These are phyloP conservation scores for Xerocomus spinulosus DNA, from an alignment of 768 basidiomycete species.

Conservation along the genomic window DNA sequence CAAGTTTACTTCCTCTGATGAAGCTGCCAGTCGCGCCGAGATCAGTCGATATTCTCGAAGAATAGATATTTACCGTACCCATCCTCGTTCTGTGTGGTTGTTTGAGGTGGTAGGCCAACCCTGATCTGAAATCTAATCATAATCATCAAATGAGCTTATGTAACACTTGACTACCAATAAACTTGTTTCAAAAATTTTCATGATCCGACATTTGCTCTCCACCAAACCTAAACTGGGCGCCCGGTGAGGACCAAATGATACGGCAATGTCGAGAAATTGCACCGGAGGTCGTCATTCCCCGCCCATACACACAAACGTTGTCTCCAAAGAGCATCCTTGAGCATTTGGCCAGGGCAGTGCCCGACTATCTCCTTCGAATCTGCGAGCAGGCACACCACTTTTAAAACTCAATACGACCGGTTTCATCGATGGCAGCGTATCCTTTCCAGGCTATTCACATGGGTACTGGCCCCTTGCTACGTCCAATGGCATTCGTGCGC, in stretches of 20 bases:
- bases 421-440: constrained; percentile 2
- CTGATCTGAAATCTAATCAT: constrained; percentile 1
- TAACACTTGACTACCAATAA: constrained; percentile 15
- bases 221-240: neutral
- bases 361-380: constrained; percentile 8
- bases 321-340: too few relatives aligned
- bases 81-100: constrained; percentile 21
- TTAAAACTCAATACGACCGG: constrained; percentile 1
- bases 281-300: neutral
- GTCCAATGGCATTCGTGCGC: constrained; percentile 2
- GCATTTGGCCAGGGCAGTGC: neutral
- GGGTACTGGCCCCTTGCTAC: neutral
- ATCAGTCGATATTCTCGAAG: constrained; percentile 6
- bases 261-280: constrained; percentile 22
- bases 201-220: constrained; percentile 11
- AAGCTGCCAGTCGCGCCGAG: constrained; percentile 40
- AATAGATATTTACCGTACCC: constrained; percentile 6
- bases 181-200: constrained; percentile 24
- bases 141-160: neutral
- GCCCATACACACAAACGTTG: neutral
- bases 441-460: constrained; percentile 6
- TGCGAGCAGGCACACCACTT: constrained; percentile 1
- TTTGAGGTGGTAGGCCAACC: neutral
- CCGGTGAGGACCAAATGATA: constrained; percentile 1
- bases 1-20: constrained; percentile 51